Percentiles rank a stretch among this genome's conserved stretches.
Conservation (phyloP, 208 protist genomes). For the Crithidia mellificae region DNA sequence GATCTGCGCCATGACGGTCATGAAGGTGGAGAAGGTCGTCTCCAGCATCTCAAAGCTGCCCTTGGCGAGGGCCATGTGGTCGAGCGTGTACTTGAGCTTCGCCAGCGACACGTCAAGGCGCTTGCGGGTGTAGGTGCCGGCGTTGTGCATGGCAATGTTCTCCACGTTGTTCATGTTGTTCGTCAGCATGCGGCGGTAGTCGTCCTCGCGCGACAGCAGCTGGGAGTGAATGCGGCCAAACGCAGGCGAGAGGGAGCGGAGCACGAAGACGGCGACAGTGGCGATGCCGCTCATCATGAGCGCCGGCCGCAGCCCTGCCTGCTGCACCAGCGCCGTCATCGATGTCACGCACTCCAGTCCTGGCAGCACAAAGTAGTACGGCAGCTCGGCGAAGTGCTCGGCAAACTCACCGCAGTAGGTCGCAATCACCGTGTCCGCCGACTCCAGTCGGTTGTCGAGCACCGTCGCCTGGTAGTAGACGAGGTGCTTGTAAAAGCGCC, state of each 20-base stretch:
- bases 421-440: slow-evolving; percentile 75
- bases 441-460: slow-evolving; percentile 75
- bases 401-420: slow-evolving; percentile 90
- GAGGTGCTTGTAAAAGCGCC: slow-evolving; percentile 78
- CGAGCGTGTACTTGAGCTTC: slow-evolving; percentile 62
- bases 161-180: slow-evolving; percentile 75
- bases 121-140: slow-evolving; percentile 51
- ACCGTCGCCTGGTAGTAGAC: slow-evolving; percentile 82
- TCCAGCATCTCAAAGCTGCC: slow-evolving; percentile 80
- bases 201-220: slow-evolving; percentile 72
- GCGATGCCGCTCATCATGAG: slow-evolving; percentile 52
- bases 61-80: slow-evolving; percentile 81
- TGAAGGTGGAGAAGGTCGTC: slow-evolving; percentile 58
- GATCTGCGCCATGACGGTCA: slow-evolving; percentile 57
- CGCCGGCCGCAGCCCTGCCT: slow-evolving; percentile 51
- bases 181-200: slow-evolving; percentile 80
- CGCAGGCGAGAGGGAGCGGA: slow-evolving; percentile 60
- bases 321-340: slow-evolving; percentile 58
- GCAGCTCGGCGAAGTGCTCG: slow-evolving; percentile 88
- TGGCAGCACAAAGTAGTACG: slow-evolving; percentile 88
- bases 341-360: slow-evolving; percentile 64
- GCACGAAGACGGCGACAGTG: slow-evolving; percentile 51
- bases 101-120: slow-evolving; percentile 65
- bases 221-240: slow-evolving; percentile 80
- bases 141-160: slow-evolving; percentile 82